Conservation (phyloP, 805 yeast genomes). For the Lipomyces chichibuensis region DNA sequence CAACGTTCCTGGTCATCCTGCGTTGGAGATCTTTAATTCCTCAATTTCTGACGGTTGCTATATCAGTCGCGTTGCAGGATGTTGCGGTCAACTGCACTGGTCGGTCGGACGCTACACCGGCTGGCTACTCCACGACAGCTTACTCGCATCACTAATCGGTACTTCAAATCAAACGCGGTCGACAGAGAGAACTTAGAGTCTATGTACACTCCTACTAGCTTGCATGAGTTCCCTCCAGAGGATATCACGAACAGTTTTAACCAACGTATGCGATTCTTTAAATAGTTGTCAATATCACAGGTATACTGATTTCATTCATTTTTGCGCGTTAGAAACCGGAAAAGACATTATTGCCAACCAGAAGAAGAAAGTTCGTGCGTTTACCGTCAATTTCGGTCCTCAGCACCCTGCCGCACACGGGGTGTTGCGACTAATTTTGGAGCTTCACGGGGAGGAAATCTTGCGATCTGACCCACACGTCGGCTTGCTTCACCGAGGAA, state of each 20-base stretch:
- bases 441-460: constrained; percentile 86
- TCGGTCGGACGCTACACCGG: constrained; percentile 1
- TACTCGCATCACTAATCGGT: not conserved
- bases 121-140: not conserved
- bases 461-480: constrained; percentile 87
- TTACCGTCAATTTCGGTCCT: constrained; percentile 89
- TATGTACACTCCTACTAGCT: constrained; percentile 20
- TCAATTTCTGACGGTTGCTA: not conserved
- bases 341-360: constrained; percentile 34
- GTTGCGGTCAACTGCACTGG: constrained; percentile 8
- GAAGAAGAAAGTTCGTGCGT: constrained; percentile 67
- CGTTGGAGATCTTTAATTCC: not conserved
- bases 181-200: not conserved
- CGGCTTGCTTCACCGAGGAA: constrained; percentile 84
- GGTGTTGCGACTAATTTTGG: constrained; percentile 81
- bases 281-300: not conserved
- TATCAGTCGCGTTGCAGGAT: constrained; percentile 1
- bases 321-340: constrained; percentile 13
- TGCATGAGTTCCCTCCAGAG: constrained; percentile 21
- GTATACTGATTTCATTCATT: not conserved
- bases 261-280: constrained; percentile 10
- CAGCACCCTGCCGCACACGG: constrained; percentile 97
- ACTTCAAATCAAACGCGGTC: constrained; percentile 13
- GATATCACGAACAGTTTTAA: constrained; percentile 25
- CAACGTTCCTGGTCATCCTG: not conserved